These are phyloP conservation scores for Smallanthus sonchifolius DNA, from an alignment of 129 eudicot genomes.

Conservation along the genomic window DNA sequence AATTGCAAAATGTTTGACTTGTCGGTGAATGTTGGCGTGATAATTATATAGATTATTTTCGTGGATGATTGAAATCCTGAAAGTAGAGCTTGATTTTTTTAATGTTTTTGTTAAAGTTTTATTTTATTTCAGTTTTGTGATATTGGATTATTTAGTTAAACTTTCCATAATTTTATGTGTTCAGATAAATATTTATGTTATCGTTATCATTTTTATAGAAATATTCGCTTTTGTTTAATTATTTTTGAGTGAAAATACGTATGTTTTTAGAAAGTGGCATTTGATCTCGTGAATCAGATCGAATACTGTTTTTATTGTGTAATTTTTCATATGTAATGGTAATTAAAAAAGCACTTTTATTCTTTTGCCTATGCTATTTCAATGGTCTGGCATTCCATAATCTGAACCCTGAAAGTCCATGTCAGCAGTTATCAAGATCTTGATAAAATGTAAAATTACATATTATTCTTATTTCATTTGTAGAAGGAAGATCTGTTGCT, in stretches of 20 bases:
- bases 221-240: background rate
- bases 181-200: background rate
- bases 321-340: background rate
- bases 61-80: slow-evolving; percentile 3
- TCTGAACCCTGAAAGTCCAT: background rate
- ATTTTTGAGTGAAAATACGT: background rate
- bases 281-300: too few relatives aligned
- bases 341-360: too few relatives aligned
- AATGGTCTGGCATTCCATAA: background rate
- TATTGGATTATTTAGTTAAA: background rate
- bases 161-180: background rate
- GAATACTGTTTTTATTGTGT: too few relatives aligned
- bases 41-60: background rate
- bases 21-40: background rate
- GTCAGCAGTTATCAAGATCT: background rate
- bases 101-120: background rate
- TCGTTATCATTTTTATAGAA: background rate
- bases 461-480: slow-evolving; percentile 1
- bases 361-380: background rate
- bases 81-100: background rate
- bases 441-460: background rate
- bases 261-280: background rate
- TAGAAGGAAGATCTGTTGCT: slow-evolving; percentile 71
- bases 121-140: background rate
- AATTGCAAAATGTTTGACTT: background rate